These are phyloP conservation scores for Millerago galiae DNA, from an alignment of 805 yeast species.

Conservation along the genomic window DNA sequence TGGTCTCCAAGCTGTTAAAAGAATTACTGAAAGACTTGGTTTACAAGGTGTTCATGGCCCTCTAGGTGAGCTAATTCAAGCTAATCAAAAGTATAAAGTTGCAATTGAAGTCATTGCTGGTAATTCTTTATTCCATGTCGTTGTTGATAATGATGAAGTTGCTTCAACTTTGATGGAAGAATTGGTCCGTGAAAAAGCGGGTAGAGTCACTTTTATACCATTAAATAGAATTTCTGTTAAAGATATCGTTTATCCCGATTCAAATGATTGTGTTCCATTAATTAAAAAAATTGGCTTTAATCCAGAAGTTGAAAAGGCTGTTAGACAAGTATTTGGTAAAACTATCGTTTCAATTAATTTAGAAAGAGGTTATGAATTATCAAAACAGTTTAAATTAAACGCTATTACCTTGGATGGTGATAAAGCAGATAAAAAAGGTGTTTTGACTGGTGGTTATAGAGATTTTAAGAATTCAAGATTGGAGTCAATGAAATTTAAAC, in stretches of 20 bases:
- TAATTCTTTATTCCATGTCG: slow-evolving; percentile 75
- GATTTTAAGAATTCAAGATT: slow-evolving; percentile 63
- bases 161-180: slow-evolving; percentile 78
- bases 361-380: slow-evolving; percentile 59
- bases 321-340: slow-evolving; percentile 74
- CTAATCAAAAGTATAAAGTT: slow-evolving; percentile 72
- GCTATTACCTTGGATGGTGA: slow-evolving; percentile 94
- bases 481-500: slow-evolving; percentile 57
- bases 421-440: slow-evolving; percentile 76
- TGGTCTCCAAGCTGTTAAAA: slow-evolving; percentile 65
- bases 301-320: slow-evolving; percentile 52
- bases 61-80: slow-evolving; percentile 74
- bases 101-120: slow-evolving; percentile 93
- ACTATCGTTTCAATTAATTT: slow-evolving; percentile 72
- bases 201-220: slow-evolving; percentile 90
- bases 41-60: slow-evolving; percentile 74
- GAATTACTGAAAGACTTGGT: slow-evolving; percentile 54
- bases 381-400: slow-evolving; percentile 52
- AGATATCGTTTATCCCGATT: slow-evolving; percentile 49
- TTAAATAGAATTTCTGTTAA: slow-evolving; percentile 54
- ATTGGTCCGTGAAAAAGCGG: slow-evolving; percentile 59
- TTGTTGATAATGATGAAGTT: slow-evolving; percentile 81
- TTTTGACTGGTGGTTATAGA: slow-evolving; percentile 81
- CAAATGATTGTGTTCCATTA: slow-evolving; percentile 64
- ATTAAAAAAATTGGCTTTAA: slow-evolving; percentile 66